Evolutionary conservation across 495 filamentous ascomycete species (phyloP).

Genomic region (Hypomontagnella submonticulosa): DNA sequence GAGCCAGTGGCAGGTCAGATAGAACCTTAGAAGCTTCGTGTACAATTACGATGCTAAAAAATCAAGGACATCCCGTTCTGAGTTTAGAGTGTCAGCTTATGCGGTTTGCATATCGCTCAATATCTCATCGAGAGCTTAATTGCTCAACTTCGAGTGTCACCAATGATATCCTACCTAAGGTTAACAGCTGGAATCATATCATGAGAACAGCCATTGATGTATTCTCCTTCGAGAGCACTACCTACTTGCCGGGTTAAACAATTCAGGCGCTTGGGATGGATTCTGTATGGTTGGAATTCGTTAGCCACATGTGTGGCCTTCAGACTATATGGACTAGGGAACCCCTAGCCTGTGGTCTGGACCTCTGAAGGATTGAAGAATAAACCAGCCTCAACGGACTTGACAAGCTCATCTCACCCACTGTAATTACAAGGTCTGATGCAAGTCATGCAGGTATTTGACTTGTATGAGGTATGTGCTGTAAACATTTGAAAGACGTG

Average conservation of each 20-base stretch:
- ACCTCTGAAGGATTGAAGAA: constrained; percentile 25
- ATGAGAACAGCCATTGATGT: neutral
- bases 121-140: no score
- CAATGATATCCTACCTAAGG: neutral
- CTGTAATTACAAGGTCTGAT: no score
- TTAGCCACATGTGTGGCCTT: neutral
- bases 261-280: constrained; percentile 10
- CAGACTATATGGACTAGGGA: constrained; percentile 16
- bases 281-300: constrained; percentile 6
- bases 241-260: neutral
- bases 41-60: neutral
- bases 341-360: constrained; percentile 12
- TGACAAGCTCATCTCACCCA: constrained; percentile 20
- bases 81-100: constrained; percentile 9
- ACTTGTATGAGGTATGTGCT: no score
- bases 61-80: no score
- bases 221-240: constrained; percentile 2
- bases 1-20: neutral
- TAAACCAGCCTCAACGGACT: constrained; percentile 25
- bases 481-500: no score
- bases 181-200: neutral
- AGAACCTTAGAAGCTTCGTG: constrained; percentile 17
- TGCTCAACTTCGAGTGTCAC: neutral
- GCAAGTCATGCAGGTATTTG: no score
- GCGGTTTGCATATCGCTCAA: no score